phyloP scores from a whole-genome alignment of 1,284 basidiomycete genomes.

The Malassezia obtusa region DNA sequence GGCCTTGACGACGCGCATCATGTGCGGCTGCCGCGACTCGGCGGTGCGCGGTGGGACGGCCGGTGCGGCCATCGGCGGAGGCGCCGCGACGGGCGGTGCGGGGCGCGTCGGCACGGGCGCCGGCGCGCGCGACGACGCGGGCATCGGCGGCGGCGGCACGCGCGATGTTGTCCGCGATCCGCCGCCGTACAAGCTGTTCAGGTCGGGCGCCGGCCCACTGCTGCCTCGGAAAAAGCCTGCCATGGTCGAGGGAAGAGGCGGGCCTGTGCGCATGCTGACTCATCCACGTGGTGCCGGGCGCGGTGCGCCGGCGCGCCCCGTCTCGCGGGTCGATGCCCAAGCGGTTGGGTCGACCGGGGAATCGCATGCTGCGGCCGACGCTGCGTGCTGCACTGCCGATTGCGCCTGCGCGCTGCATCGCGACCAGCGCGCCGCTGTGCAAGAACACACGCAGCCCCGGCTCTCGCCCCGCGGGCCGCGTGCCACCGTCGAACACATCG shows the following conservation, averaged over 20 bases:
- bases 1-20: constrained; percentile 24
- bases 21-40: constrained; percentile 12
- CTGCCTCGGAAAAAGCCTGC: constrained; percentile 16
- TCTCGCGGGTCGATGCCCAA: too few relatives aligned
- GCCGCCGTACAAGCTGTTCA: constrained; percentile 9
- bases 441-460: not conserved
- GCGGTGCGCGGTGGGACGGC: not conserved
- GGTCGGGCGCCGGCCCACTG: not conserved
- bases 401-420: not conserved
- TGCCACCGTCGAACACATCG: not conserved
- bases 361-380: not conserved
- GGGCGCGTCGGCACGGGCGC: not conserved
- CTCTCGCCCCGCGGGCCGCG: not conserved
- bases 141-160: constrained; percentile 1
- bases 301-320: not conserved
- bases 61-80: not conserved
- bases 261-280: constrained; percentile 4
- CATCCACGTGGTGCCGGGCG: not conserved
- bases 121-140: not conserved
- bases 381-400: not conserved
- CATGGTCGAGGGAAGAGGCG: constrained; percentile 1
- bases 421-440: not conserved
- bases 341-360: not conserved
- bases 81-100: not conserved
- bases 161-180: not conserved